Evolutionary conservation across 495 filamentous ascomycete species (phyloP), one percentile per base, ranked within the genome.

Genomic region (Annulohypoxylon moriforme): DNA sequence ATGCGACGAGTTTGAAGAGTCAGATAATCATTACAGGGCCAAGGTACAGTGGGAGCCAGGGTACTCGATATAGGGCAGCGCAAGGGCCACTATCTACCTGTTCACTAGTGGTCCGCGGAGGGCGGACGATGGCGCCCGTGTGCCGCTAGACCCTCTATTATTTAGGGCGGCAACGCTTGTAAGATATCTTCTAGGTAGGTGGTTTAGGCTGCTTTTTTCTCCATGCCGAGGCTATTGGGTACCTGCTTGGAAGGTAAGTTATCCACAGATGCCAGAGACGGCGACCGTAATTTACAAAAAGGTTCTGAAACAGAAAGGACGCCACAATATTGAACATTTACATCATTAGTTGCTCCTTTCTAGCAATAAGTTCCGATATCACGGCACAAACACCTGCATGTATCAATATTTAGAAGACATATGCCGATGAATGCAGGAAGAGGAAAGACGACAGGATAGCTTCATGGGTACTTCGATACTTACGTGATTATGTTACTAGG

Each of bases 311-410:
- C 42, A 47, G 40, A 18, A 22, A 9, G 24, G 47, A 9, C 47
- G 47, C 47, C 47, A 52, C 47, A 52, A 52, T 52, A 52, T 52
- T 52, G 47, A 29, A 52, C 22, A 52, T 14, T 24, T 22, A 24
- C 47, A 29, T 52, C 47, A 29, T 16, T 29, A 52, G 4, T 52
- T 29, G 13, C 24, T 52, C 24, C 47, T n/a, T 29, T 29, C 5
- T 52, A 6, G 25, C 24, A 4, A n/a, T n/a, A 52, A n/a, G 47
- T 29, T 29, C 24, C 47, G 13, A 16, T n/a, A 27, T 52, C 4
- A n/a, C 13, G 47, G 47, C n/a, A 29, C 13, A 29, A 5, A 29
- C n/a, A n/a, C 13, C 29, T 52, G 47, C 5, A 52, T 16, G 24
- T 52, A 52, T 31, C 47, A 52, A 27, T 52, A 52, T 52, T 52